A percentile compares a stretch with the other conserved stretches of the same genome.
Evolutionary conservation across 164 flowering plant genomes (phyloP).

Genomic region (Litsea cubeba): DNA sequence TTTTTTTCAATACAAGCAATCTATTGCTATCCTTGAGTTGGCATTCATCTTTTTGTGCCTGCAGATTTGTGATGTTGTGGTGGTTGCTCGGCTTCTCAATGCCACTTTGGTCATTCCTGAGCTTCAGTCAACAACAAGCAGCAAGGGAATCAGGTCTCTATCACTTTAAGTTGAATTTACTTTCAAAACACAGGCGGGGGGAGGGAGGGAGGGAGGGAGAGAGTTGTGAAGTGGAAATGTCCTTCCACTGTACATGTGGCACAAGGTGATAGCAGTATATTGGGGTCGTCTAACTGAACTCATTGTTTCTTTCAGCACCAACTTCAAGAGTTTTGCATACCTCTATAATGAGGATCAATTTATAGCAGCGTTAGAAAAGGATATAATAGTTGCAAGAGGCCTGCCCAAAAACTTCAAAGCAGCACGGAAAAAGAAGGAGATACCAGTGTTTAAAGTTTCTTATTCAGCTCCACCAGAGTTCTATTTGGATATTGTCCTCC

Average conservation of each 20-base stretch:
- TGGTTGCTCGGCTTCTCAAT: constrained; percentile 80
- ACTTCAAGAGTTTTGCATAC: constrained; percentile 93
- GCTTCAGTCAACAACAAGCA: constrained; percentile 87
- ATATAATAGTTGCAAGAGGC: constrained; percentile 66
- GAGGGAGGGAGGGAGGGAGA: too few species aligned
- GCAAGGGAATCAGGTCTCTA: constrained; percentile 87
- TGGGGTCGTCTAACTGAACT: not conserved
- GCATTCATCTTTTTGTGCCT: constrained; percentile 13
- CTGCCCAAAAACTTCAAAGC: constrained; percentile 80
- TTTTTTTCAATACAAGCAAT: not conserved
- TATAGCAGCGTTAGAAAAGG: constrained; percentile 66
- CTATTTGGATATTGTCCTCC: constrained; percentile 66
- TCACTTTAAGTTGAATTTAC: not conserved
- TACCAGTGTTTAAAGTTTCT: constrained; percentile 72
- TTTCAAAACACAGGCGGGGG: not conserved
- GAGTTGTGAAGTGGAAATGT: too few species aligned
- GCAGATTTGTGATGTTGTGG: constrained; percentile 89
- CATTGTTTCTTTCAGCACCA: constrained; percentile 45
- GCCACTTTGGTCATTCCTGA: constrained; percentile 92
- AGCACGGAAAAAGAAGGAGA: constrained; percentile 76
- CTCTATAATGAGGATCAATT: constrained; percentile 95
- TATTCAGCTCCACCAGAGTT: constrained; percentile 60
- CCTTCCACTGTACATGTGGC: too few species aligned
- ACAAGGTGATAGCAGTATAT: too few species aligned
- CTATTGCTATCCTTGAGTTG: not conserved